Evolutionary conservation across 495 filamentous ascomycete genomes (phyloP).

Genomic region (Trichocladium antarcticum): DNA sequence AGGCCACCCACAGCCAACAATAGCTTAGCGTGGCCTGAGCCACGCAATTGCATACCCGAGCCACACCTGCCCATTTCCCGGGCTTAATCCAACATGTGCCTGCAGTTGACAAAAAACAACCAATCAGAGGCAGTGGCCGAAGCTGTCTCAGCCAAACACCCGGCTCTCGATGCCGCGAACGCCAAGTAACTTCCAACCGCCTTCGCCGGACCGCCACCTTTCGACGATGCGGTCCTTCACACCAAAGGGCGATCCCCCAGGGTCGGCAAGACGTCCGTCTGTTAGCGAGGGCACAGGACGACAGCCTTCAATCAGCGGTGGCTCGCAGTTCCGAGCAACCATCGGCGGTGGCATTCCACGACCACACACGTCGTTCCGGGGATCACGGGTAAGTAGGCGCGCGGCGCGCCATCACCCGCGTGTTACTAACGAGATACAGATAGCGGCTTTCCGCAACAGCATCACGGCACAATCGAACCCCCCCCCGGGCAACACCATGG

Average conservation of each 20-base stretch:
- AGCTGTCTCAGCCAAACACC: constrained; percentile 7
- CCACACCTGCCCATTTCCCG: too few relatives aligned
- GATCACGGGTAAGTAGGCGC: constrained; percentile 31
- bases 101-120: too few relatives aligned
- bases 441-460: constrained; percentile 14
- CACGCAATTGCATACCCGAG: too few relatives aligned
- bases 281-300: constrained; percentile 21
- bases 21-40: too few relatives aligned
- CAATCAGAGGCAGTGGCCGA: constrained; percentile 5
- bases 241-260: constrained; percentile 23
- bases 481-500: constrained; percentile 22
- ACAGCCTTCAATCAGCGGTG: constrained; percentile 20
- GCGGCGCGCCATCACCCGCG: constrained; percentile 11
- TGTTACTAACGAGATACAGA: constrained; percentile 9
- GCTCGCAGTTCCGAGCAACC: constrained; percentile 28
- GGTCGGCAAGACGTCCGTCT: constrained; percentile 17
- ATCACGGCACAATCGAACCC: constrained; percentile 43
- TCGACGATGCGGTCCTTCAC: constrained; percentile 22
- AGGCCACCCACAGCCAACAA: too few relatives aligned
- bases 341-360: constrained; percentile 25
- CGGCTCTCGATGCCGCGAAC: constrained; percentile 9
- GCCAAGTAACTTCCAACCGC: constrained; percentile 11
- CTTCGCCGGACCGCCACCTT: neutral
- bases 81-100: too few relatives aligned
- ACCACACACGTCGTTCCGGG: constrained; percentile 21